phyloP scores from a whole-genome alignment of 768 basidiomycete genomes.

The Lactifluus volemus region DNA sequence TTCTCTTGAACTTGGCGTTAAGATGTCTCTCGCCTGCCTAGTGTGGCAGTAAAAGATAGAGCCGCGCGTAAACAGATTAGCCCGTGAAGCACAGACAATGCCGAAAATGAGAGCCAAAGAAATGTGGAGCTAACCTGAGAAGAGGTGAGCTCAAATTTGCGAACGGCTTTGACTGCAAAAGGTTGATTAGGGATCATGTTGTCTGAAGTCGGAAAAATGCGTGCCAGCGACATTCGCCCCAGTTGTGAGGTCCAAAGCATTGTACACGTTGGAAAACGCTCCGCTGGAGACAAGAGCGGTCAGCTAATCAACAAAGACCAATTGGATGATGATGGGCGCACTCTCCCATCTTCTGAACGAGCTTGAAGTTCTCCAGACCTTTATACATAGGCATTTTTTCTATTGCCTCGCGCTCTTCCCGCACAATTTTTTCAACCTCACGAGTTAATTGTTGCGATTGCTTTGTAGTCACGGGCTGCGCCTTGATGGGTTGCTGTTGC shows the following conservation, averaged over 20 bases:
- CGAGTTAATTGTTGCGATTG: constrained; percentile 29
- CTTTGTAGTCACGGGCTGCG: constrained; percentile 6
- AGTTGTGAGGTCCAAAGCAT: constrained; percentile 68
- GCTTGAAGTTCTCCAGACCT: constrained; percentile 71
- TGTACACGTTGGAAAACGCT: constrained; percentile 98
- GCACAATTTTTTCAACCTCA: constrained; percentile 57
- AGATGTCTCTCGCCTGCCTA: constrained; percentile 91
- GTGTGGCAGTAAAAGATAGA: constrained; percentile 20
- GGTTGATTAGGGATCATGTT: constrained; percentile 3
- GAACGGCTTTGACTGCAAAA: constrained; percentile 78
- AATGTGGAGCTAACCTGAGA: constrained; percentile 69
- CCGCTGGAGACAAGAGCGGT: constrained; percentile 43
- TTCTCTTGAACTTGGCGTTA: constrained; percentile 91
- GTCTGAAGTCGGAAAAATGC: constrained; percentile 23
- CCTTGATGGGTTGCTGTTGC: constrained; percentile 17
- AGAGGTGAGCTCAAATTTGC: constrained; percentile 85
- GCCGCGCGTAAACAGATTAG: constrained; percentile 22
- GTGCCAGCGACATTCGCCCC: constrained; percentile 77
- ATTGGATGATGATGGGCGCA: constrained; percentile 35
- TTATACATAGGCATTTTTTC: constrained; percentile 77
- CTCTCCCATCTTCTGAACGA: constrained; percentile 91
- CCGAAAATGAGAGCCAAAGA: constrained; percentile 25
- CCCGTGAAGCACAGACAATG: constrained; percentile 19
- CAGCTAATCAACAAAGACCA: constrained; percentile 14
- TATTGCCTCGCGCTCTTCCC: constrained; percentile 67